phyloP scores from a whole-genome alignment of 352 stramenopile genomes.

The Proteromonas lacertae region DNA sequence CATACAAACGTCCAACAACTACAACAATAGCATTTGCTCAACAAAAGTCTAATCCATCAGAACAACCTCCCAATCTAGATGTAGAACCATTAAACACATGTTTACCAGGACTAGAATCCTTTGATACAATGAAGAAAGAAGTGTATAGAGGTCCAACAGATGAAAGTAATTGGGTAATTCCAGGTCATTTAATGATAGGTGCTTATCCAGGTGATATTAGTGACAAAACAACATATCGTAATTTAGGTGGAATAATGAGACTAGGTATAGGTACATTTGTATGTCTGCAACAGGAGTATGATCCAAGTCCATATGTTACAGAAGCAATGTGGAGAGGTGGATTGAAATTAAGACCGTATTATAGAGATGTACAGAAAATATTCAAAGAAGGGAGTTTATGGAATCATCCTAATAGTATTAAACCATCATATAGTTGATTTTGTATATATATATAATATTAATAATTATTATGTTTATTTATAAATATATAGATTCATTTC shows the following conservation, averaged over 20 bases:
- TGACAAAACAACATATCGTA: constrained; percentile 10
- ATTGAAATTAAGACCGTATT: constrained; percentile 13
- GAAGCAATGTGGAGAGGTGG: constrained; percentile 12
- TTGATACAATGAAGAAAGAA: constrained; percentile 7
- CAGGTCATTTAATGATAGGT: constrained; percentile 14
- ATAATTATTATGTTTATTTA: too few relatives aligned
- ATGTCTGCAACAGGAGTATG: constrained; percentile 18
- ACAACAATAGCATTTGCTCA: too few relatives aligned
- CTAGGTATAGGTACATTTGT: constrained; percentile 18
- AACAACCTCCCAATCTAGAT: too few relatives aligned
- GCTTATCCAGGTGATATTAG: constrained; percentile 17
- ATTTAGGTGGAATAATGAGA: constrained; percentile 10
- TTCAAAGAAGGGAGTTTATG: constrained; percentile 7
- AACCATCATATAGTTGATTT: too few relatives aligned
- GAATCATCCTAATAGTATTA: constrained; percentile 1
- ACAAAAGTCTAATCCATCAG: too few relatives aligned
- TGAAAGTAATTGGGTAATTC: constrained; percentile 22
- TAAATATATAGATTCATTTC: too few relatives aligned
- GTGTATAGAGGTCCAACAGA: constrained; percentile 16
- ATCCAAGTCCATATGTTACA: constrained; percentile 8
- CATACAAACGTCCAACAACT: too few relatives aligned
- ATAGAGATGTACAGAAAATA: constrained; percentile 11
- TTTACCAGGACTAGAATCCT: constrained; percentile 8
- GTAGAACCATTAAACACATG: too few relatives aligned
- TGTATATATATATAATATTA: too few relatives aligned